Evolutionary conservation across 108 stramenopile genomes (phyloP).

Genomic region (Bacterosira constricta): DNA sequence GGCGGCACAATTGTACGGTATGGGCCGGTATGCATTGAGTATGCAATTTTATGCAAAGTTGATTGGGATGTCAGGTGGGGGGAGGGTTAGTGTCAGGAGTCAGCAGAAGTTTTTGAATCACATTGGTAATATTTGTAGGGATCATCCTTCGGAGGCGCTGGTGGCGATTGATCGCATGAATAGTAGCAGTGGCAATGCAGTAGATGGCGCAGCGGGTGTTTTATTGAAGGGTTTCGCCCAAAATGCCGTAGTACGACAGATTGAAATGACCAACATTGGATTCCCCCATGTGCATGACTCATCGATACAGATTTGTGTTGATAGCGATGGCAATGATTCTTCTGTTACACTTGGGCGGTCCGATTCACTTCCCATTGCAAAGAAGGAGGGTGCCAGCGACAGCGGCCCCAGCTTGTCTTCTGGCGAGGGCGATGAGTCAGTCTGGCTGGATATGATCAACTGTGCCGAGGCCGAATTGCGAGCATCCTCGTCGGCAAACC

Average conservation of each 20-base stretch:
- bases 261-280: conserved; percentile 78
- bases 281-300: conserved; percentile 69
- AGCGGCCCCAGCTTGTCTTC: no score
- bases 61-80: conserved; percentile 56
- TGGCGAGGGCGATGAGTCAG: conserved; percentile 32
- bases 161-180: conserved; percentile 81
- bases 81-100: conserved; percentile 74
- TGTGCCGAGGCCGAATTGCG: conserved; percentile 67
- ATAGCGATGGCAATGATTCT: conserved; percentile 37
- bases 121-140: conserved; percentile 76
- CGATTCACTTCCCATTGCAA: conserved; percentile 41
- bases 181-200: conserved; percentile 13
- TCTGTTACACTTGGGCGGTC: conserved; percentile 5
- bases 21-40: conserved; percentile 72
- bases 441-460: conserved; percentile 76
- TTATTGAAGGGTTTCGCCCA: conserved; percentile 23
- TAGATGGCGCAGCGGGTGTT: conserved; percentile 12
- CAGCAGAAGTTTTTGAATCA: conserved; percentile 86
- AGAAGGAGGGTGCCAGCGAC: no score
- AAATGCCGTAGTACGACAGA: conserved; percentile 50
- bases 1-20: conserved; percentile 81
- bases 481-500: conserved; percentile 35
- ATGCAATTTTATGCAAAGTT: conserved; percentile 81
- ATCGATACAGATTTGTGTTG: conserved; percentile 58
- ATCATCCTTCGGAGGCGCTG: conserved; percentile 67